A percentile compares a stretch with the other conserved stretches of the same genome.
These are phyloP conservation scores for Alternaria ethzedia DNA, from an alignment of 2,329 filamentous ascomycete genomes.

Conservation along the genomic window DNA sequence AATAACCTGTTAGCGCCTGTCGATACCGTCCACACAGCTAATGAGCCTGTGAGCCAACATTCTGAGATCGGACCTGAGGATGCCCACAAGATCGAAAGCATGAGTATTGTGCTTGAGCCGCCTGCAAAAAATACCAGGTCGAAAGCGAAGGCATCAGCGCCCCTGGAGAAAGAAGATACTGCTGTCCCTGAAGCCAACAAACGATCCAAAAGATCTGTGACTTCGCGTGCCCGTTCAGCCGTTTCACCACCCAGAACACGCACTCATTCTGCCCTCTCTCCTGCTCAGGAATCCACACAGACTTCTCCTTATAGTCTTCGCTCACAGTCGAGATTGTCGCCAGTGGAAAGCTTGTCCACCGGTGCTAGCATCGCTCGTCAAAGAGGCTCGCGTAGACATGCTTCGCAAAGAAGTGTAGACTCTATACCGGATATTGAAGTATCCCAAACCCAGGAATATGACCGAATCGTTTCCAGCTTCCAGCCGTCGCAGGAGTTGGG, in stretches of 20 bases:
- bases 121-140: constrained; percentile 43
- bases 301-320: constrained; percentile 38
- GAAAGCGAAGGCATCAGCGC: constrained; percentile 34
- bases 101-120: constrained; percentile 25
- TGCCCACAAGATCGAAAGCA: constrained; percentile 28
- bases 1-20: not conserved
- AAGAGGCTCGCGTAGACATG: constrained; percentile 19
- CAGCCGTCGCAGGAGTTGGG: constrained; percentile 34
- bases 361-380: constrained; percentile 1
- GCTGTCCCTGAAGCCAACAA: constrained; percentile 13
- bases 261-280: constrained; percentile 25
- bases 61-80: constrained; percentile 27
- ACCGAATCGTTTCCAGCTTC: constrained; percentile 23
- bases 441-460: constrained; percentile 14
- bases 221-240: constrained; percentile 17
- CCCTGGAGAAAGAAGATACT: constrained; percentile 25
- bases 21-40: not conserved
- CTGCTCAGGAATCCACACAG: constrained; percentile 22
- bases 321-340: constrained; percentile 37
- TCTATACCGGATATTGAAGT: constrained; percentile 9
- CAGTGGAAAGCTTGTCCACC: constrained; percentile 12
- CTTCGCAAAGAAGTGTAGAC: constrained; percentile 15
- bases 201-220: constrained; percentile 23
- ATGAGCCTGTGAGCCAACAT: constrained; percentile 13
- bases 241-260: constrained; percentile 28